Evolutionary conservation across 1,284 basidiomycete genomes (phyloP).

Genomic region (Ustilago xerochloae): DNA sequence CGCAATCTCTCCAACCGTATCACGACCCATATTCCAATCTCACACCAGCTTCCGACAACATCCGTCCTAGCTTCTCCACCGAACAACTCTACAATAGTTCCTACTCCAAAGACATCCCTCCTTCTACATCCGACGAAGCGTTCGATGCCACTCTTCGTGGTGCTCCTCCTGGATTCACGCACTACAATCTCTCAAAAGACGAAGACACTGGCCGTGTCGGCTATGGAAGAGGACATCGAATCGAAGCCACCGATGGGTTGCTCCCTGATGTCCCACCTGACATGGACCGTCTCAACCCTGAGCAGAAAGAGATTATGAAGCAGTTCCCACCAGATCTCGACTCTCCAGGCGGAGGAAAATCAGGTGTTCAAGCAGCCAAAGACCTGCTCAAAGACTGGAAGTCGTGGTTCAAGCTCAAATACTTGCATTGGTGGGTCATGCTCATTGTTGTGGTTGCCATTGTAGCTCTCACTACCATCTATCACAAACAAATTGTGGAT

Average conservation of each 20-base stretch:
- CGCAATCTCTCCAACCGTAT: constrained; percentile 14
- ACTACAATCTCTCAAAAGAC: constrained; percentile 21
- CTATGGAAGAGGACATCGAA: constrained; percentile 20
- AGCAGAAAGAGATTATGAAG: constrained; percentile 55
- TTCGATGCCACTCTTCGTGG: constrained; percentile 12
- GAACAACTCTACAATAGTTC: constrained; percentile 8
- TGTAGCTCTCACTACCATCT: constrained; percentile 75
- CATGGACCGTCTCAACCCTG: constrained; percentile 40
- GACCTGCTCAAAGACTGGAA: constrained; percentile 50
- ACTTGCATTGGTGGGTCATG: constrained; percentile 71
- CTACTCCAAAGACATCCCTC: constrained; percentile 11
- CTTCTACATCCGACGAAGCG: constrained; percentile 12
- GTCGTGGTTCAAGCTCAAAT: constrained; percentile 48
- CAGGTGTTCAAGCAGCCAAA: constrained; percentile 28
- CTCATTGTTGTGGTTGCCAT: constrained; percentile 70
- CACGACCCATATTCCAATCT: constrained; percentile 35
- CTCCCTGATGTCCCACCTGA: constrained; percentile 41
- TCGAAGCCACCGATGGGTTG: constrained; percentile 43
- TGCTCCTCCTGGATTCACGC: not conserved
- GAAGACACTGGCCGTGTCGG: constrained; percentile 20
- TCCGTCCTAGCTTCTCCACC: constrained; percentile 7
- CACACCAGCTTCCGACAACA: constrained; percentile 4
- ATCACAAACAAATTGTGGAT: constrained; percentile 76
- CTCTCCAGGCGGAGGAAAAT: constrained; percentile 44
- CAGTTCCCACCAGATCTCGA: constrained; percentile 62